Evolutionary conservation across 2,329 filamentous ascomycete genomes (phyloP).

Genomic region (Hymenoscyphus infarciens): DNA sequence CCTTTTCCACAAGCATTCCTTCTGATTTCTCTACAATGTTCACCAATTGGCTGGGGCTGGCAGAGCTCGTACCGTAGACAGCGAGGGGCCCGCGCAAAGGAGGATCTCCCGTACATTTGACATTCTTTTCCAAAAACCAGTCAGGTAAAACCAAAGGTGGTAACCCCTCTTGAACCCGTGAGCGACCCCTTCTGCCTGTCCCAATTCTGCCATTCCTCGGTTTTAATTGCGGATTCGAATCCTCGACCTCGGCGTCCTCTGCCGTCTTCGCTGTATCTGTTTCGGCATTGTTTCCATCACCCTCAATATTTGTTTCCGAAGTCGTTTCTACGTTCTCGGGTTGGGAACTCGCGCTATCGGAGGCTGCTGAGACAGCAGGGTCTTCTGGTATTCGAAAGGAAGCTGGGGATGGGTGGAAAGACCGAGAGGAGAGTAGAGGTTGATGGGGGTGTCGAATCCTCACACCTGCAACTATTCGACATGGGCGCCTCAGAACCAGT

Average conservation of each 20-base stretch:
- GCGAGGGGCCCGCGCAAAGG: slow-evolving; percentile 22
- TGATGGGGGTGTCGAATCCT: slow-evolving; percentile 26
- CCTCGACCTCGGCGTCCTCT: slow-evolving; percentile 10
- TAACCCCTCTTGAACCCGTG: slow-evolving; percentile 33
- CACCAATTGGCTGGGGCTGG: background rate
- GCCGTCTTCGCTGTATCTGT: slow-evolving; percentile 2
- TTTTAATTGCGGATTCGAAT: slow-evolving; percentile 12
- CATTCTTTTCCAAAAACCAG: slow-evolving; percentile 52
- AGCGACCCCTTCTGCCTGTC: slow-evolving; percentile 15
- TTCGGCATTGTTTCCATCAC: slow-evolving; percentile 2
- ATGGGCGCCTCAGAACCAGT: slow-evolving; percentile 29
- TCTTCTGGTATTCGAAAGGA: slow-evolving; percentile 28
- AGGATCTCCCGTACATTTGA: slow-evolving; percentile 35
- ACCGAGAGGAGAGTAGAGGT: slow-evolving; percentile 17
- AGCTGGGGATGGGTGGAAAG: slow-evolving; percentile 32
- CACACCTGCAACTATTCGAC: slow-evolving; percentile 32
- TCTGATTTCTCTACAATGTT: background rate
- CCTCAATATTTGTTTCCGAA: background rate
- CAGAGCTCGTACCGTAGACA: slow-evolving; percentile 16
- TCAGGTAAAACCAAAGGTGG: slow-evolving; percentile 54
- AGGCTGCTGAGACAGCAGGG: slow-evolving; percentile 12
- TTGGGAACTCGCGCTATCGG: slow-evolving; percentile 5
- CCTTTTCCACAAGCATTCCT: slow-evolving; percentile 6
- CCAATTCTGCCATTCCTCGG: slow-evolving; percentile 20
- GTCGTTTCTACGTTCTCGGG: slow-evolving; percentile 4